Evolutionary conservation across 371 early-diverging fungal species (phyloP), one percentile per base, ranked within the genome.

Genomic region (Catenaria anguillulae): DNA sequence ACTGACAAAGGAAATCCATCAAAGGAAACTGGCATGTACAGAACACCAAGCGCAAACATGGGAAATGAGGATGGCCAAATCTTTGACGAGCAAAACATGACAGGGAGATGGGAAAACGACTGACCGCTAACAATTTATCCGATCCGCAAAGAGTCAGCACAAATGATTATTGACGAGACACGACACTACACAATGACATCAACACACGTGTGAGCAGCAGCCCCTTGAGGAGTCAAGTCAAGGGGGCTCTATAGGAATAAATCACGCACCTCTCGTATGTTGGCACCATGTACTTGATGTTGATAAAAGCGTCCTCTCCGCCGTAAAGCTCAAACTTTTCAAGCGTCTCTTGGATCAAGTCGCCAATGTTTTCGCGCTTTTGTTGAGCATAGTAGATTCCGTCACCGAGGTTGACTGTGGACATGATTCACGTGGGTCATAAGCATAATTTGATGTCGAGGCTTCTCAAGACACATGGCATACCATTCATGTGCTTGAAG

Each of bases 231-330:
- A 5, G 17, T 40, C 5, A 54, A 54, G 10, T 54, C 55, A 54
- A 46, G 19, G 48, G 34, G 5, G 29, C 34, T 29, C 10, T 29
- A 33, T 10, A 54, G 31, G 34, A 54, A 40, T 40, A 17, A 40
- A 35, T 4, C 5, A n/a, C 56, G 24, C n/a, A 56, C 56, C 56
- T 58, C 60, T 69, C 69, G 36, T 69, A 69, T 10, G 69, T 69
- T 8, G 69, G 69, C 31, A 75, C 72, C 80, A 79, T 79, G 66
- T 79, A 79, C 66, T 79, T 79, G 71, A 79, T 78, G 67, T 79
- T 79, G 68, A 79, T 79, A 64, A 79, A 79, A 23, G 80, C 80
- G 60, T 79, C 80, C 64, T 79, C 80, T 19, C 80, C 80, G 34
- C 80, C 80, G 0, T 75, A 75, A 45, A 78, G 63, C 67, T 79